Evolutionary conservation across 352 stramenopile species (phyloP).

Genomic region (Blastocystis hominis): DNA sequence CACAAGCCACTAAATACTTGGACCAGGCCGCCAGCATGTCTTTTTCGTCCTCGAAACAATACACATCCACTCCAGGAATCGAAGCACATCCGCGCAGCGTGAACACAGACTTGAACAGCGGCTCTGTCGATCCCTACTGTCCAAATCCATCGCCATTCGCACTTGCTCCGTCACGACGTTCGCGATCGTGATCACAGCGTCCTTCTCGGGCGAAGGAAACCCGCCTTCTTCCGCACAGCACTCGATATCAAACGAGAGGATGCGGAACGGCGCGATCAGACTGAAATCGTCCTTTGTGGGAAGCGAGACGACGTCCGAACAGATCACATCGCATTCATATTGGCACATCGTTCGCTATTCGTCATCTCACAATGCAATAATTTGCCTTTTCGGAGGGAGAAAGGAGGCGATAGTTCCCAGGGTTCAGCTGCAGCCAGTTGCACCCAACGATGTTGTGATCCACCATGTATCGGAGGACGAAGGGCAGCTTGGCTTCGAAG

Average conservation of each 20-base stretch:
- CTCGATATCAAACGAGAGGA: conserved; percentile 98
- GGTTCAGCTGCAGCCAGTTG: conserved; percentile 88
- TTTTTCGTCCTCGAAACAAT: conserved; percentile 81
- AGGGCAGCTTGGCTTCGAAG: conserved; percentile 97
- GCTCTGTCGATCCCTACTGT: conserved; percentile 69
- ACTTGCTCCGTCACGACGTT: conserved; percentile 82
- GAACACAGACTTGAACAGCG: conserved; percentile 85
- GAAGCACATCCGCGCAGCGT: conserved; percentile 89
- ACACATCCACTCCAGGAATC: conserved; percentile 85
- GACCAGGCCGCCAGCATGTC: conserved; percentile 93
- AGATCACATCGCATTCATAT: conserved; percentile 93
- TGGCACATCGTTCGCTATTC: conserved; percentile 66
- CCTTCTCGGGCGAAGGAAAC: conserved; percentile 79
- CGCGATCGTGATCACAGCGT: conserved; percentile 98
- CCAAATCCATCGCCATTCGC: neutral
- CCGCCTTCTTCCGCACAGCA: conserved; percentile 92
- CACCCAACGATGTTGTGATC: conserved; percentile 88
- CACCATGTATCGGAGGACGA: conserved; percentile 98
- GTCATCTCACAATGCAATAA: neutral
- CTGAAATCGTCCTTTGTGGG: conserved; percentile 83
- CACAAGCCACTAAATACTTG: conserved; percentile 82
- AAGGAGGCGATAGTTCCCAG: conserved; percentile 79
- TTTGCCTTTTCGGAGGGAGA: conserved; percentile 66
- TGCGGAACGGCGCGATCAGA: conserved; percentile 87
- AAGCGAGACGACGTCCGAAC: conserved; percentile 86